Evolutionary conservation across 352 stramenopile species (phyloP), one percentile per base, ranked within the genome.

Genomic region (Globisporangium paddicum): DNA sequence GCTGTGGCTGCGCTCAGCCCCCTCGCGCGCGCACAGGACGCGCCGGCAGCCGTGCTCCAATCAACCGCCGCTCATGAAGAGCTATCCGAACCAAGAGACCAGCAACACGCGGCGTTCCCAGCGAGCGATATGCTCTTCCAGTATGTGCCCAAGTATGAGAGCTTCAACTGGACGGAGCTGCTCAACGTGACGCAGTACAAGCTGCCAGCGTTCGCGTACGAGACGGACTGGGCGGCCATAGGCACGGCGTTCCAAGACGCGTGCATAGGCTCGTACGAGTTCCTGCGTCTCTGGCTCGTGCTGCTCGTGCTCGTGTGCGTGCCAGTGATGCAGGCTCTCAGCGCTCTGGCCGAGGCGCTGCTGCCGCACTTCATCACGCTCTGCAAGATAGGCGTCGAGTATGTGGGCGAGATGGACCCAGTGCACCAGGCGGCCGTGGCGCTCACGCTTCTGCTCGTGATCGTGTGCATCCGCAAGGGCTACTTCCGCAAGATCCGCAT

Each of bases 141-240:
- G 58, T 69, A 66, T 30, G 6, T 69, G 13, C 50, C 63, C 11
- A 51, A 8, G 18, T 9, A 26, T 2, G 18, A 26, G 25, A n/a
- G 49, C 11, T 9, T 69, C 21, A 38, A 59, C n/a, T 30, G 53
- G 50, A 46, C 26, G 42, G 55, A 46, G 32, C 34, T 62, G 5
- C 56, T 76, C 21, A 68, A 74, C 34, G 62, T 57, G 42, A 62
- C 69, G 23, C 66, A 65, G 34, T 58, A 71, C 35, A 53, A 79
- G 11, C 64, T 81, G 23, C 72, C 71, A 23, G 49, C 71, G 51
- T 86, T 89, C 37, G 63, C 55, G 13, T 69, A 77, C 32, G 68
- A 75, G 34, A 83, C 81, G 11, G 68, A 90, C 49, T 94, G 82
- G 82, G 32, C 51, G 16, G 82, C 61, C n/a, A 86, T 94, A 53